A percentile compares a stretch with the other conserved stretches of the same genome.
Conservation (phyloP, 2,329 filamentous ascomycete genomes). For the Aspergillus sp. region DNA sequence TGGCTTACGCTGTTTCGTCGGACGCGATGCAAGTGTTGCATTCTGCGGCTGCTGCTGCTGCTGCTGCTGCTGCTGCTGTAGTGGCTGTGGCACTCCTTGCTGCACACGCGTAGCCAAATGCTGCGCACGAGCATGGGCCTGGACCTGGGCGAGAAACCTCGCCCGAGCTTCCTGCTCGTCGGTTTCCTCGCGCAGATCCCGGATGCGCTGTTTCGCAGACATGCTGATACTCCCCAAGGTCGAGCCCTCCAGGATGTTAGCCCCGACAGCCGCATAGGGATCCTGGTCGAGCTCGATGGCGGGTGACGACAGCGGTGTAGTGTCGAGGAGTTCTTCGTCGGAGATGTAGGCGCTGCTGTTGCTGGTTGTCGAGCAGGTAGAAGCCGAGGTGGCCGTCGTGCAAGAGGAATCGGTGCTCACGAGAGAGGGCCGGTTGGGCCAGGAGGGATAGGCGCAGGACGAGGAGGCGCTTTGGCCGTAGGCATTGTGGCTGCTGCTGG, state of each 20-base stretch:
- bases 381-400: neutral
- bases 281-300: neutral
- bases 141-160: slow-evolving; percentile 33
- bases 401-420: slow-evolving; percentile 16
- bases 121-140: slow-evolving; percentile 34
- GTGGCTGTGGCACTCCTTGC: slow-evolving; percentile 14
- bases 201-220: slow-evolving; percentile 34
- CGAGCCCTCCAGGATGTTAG: neutral
- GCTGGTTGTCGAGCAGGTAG: neutral
- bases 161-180: slow-evolving; percentile 30
- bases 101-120: slow-evolving; percentile 28
- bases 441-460: slow-evolving; percentile 37
- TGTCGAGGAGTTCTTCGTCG: slow-evolving; percentile 35
- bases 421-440: slow-evolving; percentile 36
- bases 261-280: slow-evolving; percentile 3
- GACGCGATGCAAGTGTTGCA: slow-evolving; percentile 12
- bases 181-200: slow-evolving; percentile 27
- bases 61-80: neutral
- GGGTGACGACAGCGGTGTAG: slow-evolving; percentile 16
- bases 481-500: slow-evolving; percentile 23
- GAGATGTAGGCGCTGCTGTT: slow-evolving; percentile 32
- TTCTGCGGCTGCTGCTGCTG: too few relatives aligned
- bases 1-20: slow-evolving; percentile 12
- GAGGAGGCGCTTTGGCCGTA: slow-evolving; percentile 33
- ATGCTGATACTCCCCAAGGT: slow-evolving; percentile 13